Base-by-base conservation (phyloP, 2,329 filamentous ascomycete genomes). In the Colletotrichum sp. region DNA sequence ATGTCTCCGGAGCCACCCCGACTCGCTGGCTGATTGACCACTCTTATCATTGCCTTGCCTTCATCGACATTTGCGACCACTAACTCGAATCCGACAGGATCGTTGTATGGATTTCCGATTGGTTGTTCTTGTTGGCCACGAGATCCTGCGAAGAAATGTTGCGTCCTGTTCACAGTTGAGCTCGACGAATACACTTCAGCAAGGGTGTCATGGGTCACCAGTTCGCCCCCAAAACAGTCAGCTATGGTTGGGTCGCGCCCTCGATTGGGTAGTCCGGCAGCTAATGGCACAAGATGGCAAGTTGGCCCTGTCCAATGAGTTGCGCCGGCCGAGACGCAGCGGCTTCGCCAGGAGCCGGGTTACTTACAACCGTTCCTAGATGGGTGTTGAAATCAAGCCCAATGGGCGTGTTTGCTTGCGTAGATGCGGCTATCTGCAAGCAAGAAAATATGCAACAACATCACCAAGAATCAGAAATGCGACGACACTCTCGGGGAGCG, bases 1-100 rank as follows among this genome's bases (percentile, higher is more conserved):
- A 72, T 68, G 63, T 67, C 16, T 68, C 73, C 69, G 73, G 69
- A 73, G 69, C 69, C 62, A 63, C 62, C 61, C 73, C 73, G 69
- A 75, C 73, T 75, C 63, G 73, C 63, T 62, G 26, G 67, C 32
- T 43, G 24, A 28, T 30, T 58, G 43, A 68, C 55, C 66, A 43
- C 55, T 34, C 55, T 59, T 6, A 38, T 43, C n/a, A 14, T 48
- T 13, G 13, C 18, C 55, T 24, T 21, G 26, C 56, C 24, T 28
- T 30, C 24, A 59, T 59, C 26, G 56, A 59, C 34, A 24, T 13
- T 61, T 21, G 34, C 26, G 13, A 14, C 34, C 34, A 43, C 9
- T 14, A 3, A 24, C n/a, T n/a, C 14, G 24, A 61, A 61, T 18
- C 66, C 36, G 18, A 48, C 18, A 48, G 38, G 24, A 24, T 26